Base-by-base conservation (phyloP, 768 basidiomycete genomes). In the Gymnopilus junonius region DNA sequence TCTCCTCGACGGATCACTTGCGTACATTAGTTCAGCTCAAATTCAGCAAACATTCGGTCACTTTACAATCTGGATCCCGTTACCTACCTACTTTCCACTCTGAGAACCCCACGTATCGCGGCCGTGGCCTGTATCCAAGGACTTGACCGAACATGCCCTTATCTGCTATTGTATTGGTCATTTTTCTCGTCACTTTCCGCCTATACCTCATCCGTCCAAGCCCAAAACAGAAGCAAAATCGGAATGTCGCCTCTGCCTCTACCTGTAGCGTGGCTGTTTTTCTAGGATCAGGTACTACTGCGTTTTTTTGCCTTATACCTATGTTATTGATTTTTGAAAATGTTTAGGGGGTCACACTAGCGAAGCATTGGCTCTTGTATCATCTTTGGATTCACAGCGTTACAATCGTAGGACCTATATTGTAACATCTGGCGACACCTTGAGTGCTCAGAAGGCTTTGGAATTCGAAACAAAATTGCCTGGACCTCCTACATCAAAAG, bases 341-440 rank as follows among this genome's bases (percentile, higher is more conserved):
- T 58, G 57, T 50, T 43, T 37, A 61, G 97, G 97, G 46, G 97
- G 97, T 0, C 97, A 99, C 77, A 97, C 95, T 15, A 88, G 85
- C 64, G 97, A 99, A 80, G 91, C 90, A 43, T 75, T 97, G 65
- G 80, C 83, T 34, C 81, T 98, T 27, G 59, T 92, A 27, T 90
- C 89, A 2, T 77, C 88, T 12, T 75, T 99, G 25, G 88, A 95
- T 72, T 89, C 91, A 63, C 70, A 78, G 12, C 86, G 91, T 43
- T 99, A 95, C 75, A 81, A 80, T 7, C 88, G 86, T 15, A 83
- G 97, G 61, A 87, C 82, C 37, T 99, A 98, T 72, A 83, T 98
- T 58, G 75, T 93, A 67, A 91, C 91, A 67, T 82, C 91, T 65
- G 95, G 91, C 1, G 97, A 99, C 74, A 67, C 73, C 21, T 82